These are phyloP conservation scores for Kodamaea neixiangensis DNA, from an alignment of 805 yeast species.

Conservation along the genomic window DNA sequence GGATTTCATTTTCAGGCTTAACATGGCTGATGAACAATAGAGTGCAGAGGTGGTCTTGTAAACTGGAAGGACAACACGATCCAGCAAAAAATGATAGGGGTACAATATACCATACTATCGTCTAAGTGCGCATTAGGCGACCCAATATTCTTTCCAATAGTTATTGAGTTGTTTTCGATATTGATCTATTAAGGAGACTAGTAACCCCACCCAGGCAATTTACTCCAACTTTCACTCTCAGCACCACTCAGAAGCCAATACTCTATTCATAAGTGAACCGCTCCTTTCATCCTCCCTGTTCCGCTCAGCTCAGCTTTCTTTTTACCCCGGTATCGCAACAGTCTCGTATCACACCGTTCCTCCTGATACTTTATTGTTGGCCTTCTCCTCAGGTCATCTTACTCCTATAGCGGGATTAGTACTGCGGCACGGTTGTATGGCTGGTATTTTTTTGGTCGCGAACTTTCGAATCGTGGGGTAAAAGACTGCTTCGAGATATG, in stretches of 20 bases:
- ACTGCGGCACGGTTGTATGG: too few relatives aligned
- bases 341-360: neutral
- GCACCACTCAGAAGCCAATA: too few relatives aligned
- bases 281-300: too few relatives aligned
- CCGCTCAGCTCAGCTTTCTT: neutral
- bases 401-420: neutral
- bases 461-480: constrained; percentile 3
- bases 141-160: too few relatives aligned
- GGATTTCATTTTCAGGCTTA: neutral
- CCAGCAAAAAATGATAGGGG: neutral
- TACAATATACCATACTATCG: neutral
- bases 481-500: neutral
- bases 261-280: too few relatives aligned
- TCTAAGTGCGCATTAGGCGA: neutral
- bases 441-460: neutral
- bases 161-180: too few relatives aligned
- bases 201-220: too few relatives aligned
- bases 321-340: neutral
- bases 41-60: neutral
- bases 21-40: neutral
- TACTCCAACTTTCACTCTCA: too few relatives aligned
- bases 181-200: too few relatives aligned
- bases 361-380: neutral
- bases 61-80: neutral
- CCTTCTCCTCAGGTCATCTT: neutral